These are phyloP conservation scores for Phytophthora meadii DNA, from an alignment of 352 stramenopile genomes.

Conservation along the genomic window DNA sequence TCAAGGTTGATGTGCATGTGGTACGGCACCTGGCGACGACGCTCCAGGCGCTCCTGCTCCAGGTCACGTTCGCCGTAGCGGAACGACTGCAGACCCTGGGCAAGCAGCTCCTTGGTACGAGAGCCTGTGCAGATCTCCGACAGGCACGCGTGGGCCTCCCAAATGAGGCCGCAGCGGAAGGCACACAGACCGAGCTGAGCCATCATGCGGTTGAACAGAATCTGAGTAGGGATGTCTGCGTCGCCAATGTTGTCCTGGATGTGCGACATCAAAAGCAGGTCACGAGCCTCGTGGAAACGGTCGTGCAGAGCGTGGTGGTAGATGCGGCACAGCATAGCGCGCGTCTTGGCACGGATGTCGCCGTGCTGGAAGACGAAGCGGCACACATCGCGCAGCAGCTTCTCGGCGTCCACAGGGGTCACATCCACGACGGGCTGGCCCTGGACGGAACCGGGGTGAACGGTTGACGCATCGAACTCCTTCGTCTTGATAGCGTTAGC, in stretches of 20 bases:
- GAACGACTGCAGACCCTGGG: constrained; percentile 94
- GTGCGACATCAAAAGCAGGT: constrained; percentile 98
- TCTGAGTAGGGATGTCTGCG: constrained; percentile 95
- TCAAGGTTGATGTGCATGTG: constrained; percentile 99
- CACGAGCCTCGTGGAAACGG: constrained; percentile 98
- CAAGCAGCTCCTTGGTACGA: constrained; percentile 96
- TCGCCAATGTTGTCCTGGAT: constrained; percentile 97
- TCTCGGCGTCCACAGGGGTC: constrained; percentile 70
- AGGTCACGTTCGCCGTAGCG: constrained; percentile 93
- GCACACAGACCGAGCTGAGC: constrained; percentile 95
- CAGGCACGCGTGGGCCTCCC: constrained; percentile 97
- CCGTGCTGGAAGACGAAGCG: constrained; percentile 95
- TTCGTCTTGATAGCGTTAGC: constrained; percentile 46
- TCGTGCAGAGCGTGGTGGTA: constrained; percentile 98
- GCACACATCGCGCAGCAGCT: constrained; percentile 90
- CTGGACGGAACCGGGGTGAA: constrained; percentile 77
- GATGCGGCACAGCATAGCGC: constrained; percentile 99
- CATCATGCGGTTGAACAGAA: constrained; percentile 98
- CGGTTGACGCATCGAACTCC: constrained; percentile 63
- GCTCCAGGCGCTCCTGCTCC: constrained; percentile 98
- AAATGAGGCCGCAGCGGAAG: constrained; percentile 96
- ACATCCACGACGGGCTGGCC: constrained; percentile 80
- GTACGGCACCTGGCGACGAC: constrained; percentile 97
- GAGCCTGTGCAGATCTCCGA: constrained; percentile 96
- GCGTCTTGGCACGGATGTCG: constrained; percentile 93